Evolutionary conservation across 352 stramenopile species (phyloP), one percentile per base, ranked within the genome.

Genomic region (Pythium graminicola): DNA sequence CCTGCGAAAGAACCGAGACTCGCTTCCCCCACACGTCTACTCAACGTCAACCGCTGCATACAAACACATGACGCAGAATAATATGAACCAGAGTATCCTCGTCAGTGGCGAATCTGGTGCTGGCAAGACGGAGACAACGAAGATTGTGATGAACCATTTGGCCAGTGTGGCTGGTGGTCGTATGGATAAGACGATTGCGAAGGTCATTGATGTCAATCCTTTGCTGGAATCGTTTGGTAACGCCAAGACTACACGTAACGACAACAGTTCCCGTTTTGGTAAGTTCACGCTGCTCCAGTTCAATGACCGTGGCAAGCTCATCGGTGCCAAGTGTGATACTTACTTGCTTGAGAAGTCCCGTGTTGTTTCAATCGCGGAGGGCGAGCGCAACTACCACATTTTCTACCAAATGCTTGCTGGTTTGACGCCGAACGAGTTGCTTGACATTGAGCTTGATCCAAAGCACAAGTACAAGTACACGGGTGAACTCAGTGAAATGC

Each of bases 301-400:
- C 54, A 73, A 69, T 0, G 57, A 65, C 0, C 73, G 54, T 1
- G 84, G 84, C n/a, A 72, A 89, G 61, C 84, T 95, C 72, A 67
- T 91, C 9, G 85, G 83, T 23, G 85, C 74, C 3, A 72, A 72
- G 8, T 89, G 93, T 47, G 85, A 79, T 9, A 98, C 93, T 11
- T 99, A 98, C 50, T 62, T 99, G 20, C 64, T 99, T 3, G 96
- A 99, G 65, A 97, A 97, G 48, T 90, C 97, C 9, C 81, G 95
- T 13, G 67, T 99, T 5, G 87, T 98, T 24, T 89, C 80, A 2
- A 92, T 97, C 36, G 81, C 76, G 33, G 81, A 93, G n/a, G 89
- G 88, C 6, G 96, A 99, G 61, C 86, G 96, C 24, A 98, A 97
- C 53, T 99, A 98, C 68, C 96, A 99, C 62, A 95, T 98, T 53